A percentile compares a stretch with the other conserved stretches of the same genome.
Conservation (phyloP, 1,284 basidiomycete species). For the Erythrobasidium hasegawianum region DNA sequence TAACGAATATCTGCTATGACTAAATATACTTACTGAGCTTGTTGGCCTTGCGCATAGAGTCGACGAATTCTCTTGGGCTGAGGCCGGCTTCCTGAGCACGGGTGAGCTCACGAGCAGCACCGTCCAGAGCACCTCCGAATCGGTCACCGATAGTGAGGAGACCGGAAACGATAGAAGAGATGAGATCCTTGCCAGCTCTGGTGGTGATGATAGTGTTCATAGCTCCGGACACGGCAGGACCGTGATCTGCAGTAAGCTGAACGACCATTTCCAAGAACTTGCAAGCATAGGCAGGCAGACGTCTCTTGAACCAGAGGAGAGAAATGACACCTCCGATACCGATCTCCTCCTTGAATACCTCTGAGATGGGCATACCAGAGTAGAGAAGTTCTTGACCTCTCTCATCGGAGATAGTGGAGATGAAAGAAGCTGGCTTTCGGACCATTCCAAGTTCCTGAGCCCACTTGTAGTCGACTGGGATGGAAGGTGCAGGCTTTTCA, state of each 20-base stretch:
- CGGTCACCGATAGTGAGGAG: conserved; percentile 95
- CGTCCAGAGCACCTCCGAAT: conserved; percentile 98
- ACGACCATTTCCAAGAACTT: conserved; percentile 99
- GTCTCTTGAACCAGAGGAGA: conserved; percentile 96
- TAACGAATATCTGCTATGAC: not conserved
- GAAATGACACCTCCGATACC: conserved; percentile 96
- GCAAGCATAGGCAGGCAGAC: conserved; percentile 71
- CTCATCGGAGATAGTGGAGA: conserved; percentile 99
- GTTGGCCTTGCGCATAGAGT: conserved; percentile 90
- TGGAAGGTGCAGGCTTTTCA: conserved; percentile 87
- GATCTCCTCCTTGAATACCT: conserved; percentile 97
- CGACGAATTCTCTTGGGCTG: conserved; percentile 95
- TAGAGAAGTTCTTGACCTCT: conserved; percentile 97
- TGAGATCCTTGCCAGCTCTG: conserved; percentile 97
- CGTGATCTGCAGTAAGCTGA: conserved; percentile 96
- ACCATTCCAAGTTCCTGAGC: conserved; percentile 94
- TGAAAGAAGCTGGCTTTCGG: conserved; percentile 97
- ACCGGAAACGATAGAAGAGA: conserved; percentile 93
- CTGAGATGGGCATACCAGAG: conserved; percentile 97
- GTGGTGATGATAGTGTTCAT: conserved; percentile 99
- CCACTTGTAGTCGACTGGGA: conserved; percentile 99
- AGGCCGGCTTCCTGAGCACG: conserved; percentile 82
- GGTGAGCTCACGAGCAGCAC: conserved; percentile 94
- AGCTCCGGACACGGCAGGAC: conserved; percentile 63
- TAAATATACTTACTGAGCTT: conserved; percentile 71